Evolutionary conservation across 2,329 filamentous ascomycete genomes (phyloP).

Genomic region (Fusarium xyrophilum): DNA sequence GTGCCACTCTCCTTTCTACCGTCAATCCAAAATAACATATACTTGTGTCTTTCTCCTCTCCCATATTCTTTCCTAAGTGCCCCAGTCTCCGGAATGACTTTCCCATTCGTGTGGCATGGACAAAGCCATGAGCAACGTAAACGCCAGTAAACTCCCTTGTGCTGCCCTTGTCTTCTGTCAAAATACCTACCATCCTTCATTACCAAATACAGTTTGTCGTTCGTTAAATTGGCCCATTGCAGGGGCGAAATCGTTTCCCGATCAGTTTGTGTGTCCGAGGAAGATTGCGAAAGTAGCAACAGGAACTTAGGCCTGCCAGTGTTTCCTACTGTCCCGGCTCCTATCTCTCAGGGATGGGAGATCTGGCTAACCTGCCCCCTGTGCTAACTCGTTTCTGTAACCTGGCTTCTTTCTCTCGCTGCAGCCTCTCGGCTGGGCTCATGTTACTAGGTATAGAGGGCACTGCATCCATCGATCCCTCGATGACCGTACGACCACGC

Average conservation of each 20-base stretch:
- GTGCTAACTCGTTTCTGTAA: conserved; percentile 82
- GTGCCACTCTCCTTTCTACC: conserved; percentile 1
- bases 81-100: conserved; percentile 6
- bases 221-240: conserved; percentile 19
- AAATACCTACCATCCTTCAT: conserved; percentile 33
- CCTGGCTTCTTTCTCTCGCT: conserved; percentile 70
- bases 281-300: conserved; percentile 46
- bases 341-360: conserved; percentile 68
- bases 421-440: conserved; percentile 56
- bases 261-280: conserved; percentile 39
- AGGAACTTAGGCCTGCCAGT: conserved; percentile 49
- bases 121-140: conserved; percentile 22
- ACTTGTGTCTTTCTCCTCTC: conserved; percentile 22
- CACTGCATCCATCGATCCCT: conserved; percentile 62
- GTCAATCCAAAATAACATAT: conserved; percentile 11
- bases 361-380: conserved; percentile 73
- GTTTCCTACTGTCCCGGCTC: conserved; percentile 52
- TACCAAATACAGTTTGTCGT: conserved; percentile 28
- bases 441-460: conserved; percentile 63
- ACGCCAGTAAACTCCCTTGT: conserved; percentile 40
- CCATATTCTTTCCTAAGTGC: conserved; percentile 12
- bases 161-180: conserved; percentile 32
- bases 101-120: conserved; percentile 4
- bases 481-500: conserved; percentile 54
- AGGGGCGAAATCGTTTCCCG: conserved; percentile 11